phyloP scores from a whole-genome alignment of 2,329 filamentous ascomycete species.

The Neurospora sp. region DNA sequence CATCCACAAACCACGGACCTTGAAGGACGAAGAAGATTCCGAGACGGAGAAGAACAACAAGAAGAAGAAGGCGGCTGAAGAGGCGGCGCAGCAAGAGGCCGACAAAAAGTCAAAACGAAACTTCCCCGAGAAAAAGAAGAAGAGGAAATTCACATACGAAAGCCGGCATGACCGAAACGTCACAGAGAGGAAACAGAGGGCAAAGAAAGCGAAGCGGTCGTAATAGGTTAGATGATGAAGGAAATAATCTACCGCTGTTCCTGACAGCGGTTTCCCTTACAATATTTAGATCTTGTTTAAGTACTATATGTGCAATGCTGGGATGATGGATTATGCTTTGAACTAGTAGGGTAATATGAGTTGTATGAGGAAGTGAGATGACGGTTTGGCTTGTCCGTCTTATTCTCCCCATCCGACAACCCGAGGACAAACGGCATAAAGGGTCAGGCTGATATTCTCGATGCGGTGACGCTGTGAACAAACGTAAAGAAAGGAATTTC shows the following conservation, averaged over 20 bases:
- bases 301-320: neutral
- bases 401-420: constrained; percentile 6
- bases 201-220: constrained; percentile 40
- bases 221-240: constrained; percentile 1
- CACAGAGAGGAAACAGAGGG: constrained; percentile 58
- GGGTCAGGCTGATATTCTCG: constrained; percentile 10
- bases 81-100: constrained; percentile 23
- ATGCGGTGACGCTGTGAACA: constrained; percentile 9
- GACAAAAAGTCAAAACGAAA: constrained; percentile 27
- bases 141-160: constrained; percentile 89
- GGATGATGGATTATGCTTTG: neutral
- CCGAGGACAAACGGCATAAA: constrained; percentile 3
- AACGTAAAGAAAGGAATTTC: constrained; percentile 1
- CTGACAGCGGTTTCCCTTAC: neutral
- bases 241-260: neutral
- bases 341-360: neutral
- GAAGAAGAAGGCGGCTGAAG: constrained; percentile 20
- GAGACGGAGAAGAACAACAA: constrained; percentile 6
- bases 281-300: neutral
- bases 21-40: constrained; percentile 27
- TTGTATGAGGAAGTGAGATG: neutral
- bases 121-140: constrained; percentile 53
- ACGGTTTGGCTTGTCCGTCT: constrained; percentile 5
- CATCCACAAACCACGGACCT: constrained; percentile 44
- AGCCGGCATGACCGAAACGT: constrained; percentile 75